Percentiles rank a stretch among this genome's conserved stretches.
Conservation (phyloP, 1,284 basidiomycete species). For the Cutaneotrichosporon cutaneum region DNA sequence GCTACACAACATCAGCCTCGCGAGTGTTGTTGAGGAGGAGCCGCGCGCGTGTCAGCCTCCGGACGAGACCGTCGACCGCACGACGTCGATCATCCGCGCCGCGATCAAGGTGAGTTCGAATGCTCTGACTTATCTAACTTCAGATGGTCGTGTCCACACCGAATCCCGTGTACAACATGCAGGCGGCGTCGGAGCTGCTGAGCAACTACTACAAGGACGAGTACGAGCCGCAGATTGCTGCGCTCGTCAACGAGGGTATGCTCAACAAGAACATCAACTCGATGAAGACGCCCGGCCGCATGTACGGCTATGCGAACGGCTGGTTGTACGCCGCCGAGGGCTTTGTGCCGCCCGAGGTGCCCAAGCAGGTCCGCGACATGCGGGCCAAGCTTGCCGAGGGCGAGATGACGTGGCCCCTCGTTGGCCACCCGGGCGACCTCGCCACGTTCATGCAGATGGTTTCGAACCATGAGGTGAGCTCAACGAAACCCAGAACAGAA, state of each 20-base stretch:
- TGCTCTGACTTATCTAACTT: conserved; percentile 9
- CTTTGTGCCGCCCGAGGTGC: conserved; percentile 61
- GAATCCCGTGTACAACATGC: conserved; percentile 63
- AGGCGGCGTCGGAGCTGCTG: conserved; percentile 61
- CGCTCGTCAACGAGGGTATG: conserved; percentile 38
- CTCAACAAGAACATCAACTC: conserved; percentile 26
- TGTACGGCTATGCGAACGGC: conserved; percentile 45
- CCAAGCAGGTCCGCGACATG: conserved; percentile 59
- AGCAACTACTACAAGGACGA: conserved; percentile 60
- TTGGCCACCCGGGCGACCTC: conserved; percentile 40
- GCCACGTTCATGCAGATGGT: conserved; percentile 42
- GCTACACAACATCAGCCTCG: conserved; percentile 62
- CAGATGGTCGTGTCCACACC: conserved; percentile 70
- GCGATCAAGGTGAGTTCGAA: conserved; percentile 64
- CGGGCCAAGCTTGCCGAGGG: conserved; percentile 36
- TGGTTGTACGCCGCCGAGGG: conserved; percentile 56
- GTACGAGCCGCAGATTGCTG: conserved; percentile 56
- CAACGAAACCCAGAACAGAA: too few relatives aligned
- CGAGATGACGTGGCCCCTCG: conserved; percentile 45
- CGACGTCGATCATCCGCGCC: conserved; percentile 61
- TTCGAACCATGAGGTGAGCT: conserved; percentile 33
- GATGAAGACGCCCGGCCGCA: conserved; percentile 22
- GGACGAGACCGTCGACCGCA: conserved; percentile 3
- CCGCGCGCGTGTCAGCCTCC: conserved; percentile 20
- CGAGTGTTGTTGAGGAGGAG: conserved; percentile 56